phyloP scores from a whole-genome alignment of 345 rosid species.

The Rubroshorea leprosula region DNA sequence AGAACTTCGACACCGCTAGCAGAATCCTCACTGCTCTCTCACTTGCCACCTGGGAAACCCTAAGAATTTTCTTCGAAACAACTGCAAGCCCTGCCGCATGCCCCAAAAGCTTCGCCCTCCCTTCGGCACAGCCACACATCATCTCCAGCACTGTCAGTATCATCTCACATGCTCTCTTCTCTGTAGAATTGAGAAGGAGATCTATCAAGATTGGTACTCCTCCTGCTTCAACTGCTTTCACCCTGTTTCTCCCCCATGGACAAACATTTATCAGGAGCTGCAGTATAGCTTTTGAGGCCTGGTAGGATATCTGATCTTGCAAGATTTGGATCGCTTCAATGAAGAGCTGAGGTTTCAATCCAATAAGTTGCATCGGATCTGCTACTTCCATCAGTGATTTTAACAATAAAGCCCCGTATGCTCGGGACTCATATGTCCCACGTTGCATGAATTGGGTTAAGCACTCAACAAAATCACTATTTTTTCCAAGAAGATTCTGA shows the following conservation, averaged over 20 bases:
- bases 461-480: constrained; percentile 38
- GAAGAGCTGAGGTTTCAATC: constrained; percentile 31
- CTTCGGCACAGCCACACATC: constrained; percentile 69
- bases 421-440: constrained; percentile 42
- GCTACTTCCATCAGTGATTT: constrained; percentile 45
- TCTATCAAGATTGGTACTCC: constrained; percentile 46
- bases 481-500: constrained; percentile 40
- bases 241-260: constrained; percentile 70
- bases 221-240: constrained; percentile 58
- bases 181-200: constrained; percentile 57
- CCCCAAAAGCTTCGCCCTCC: constrained; percentile 57
- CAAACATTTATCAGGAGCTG: constrained; percentile 37
- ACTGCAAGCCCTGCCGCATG: constrained; percentile 70
- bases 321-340: constrained; percentile 43
- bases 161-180: constrained; percentile 46
- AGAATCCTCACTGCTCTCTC: constrained; percentile 64
- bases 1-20: constrained; percentile 50
- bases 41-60: constrained; percentile 56
- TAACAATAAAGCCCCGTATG: constrained; percentile 40
- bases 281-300: constrained; percentile 62
- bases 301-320: constrained; percentile 45
- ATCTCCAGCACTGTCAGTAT: constrained; percentile 43
- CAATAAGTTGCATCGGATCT: constrained; percentile 46
- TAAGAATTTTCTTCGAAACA: constrained; percentile 67
- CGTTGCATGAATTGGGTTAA: constrained; percentile 46